Base-by-base conservation (phyloP, 2,329 filamentous ascomycete species). In the Fusarium tjaetaba region DNA sequence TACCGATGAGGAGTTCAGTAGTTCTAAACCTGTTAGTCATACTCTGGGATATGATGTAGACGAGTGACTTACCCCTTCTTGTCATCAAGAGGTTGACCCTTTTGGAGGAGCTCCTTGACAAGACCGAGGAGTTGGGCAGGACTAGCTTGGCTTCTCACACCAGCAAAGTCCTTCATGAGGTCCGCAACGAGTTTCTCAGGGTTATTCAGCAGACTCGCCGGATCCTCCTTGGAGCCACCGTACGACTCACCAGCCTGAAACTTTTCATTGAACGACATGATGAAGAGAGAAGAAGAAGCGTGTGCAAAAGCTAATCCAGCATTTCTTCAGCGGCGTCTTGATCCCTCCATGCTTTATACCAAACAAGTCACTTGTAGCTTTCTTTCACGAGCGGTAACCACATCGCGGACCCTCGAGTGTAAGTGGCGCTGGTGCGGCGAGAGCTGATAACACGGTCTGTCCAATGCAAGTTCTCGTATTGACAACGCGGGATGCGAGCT, bases 1-100 rank as follows among this genome's bases (percentile, higher is more conserved):
- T 83, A 20, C 80, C 81, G 41, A 84, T 85, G 52, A 84, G 73
- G 24, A 82, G 70, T 66, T 85, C 83, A 30, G 83, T 84, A 14
- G 81, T 83, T 28, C 83, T 84, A n/a, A 5, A 4, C 5, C 20
- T 9, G 61, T 81, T 67, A 79, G 76, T 38, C 4, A 2, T 20
- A 15, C 11, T 60, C 45, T 3, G 18, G 9, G 7, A 20, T 11
- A 1, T 13, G 1, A 16, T 24, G 4, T 18, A 28, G 22, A 9
- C 7, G 18, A 39, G 36, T 15, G 32, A 38, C 77, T 78, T 74
- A 83, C 81, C 80, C 80, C 53, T 83, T 86, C 78, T 88, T 91
- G 76, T 93, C 91, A 75, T 93, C 84, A 22, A 89, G 80, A 13
- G 86, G 85, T 46, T 88, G 82, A 6, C 88, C 88, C n/a, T 85